phyloP scores from a whole-genome alignment of 441 rosid species.

The Bocquillonia castaneifolia region DNA sequence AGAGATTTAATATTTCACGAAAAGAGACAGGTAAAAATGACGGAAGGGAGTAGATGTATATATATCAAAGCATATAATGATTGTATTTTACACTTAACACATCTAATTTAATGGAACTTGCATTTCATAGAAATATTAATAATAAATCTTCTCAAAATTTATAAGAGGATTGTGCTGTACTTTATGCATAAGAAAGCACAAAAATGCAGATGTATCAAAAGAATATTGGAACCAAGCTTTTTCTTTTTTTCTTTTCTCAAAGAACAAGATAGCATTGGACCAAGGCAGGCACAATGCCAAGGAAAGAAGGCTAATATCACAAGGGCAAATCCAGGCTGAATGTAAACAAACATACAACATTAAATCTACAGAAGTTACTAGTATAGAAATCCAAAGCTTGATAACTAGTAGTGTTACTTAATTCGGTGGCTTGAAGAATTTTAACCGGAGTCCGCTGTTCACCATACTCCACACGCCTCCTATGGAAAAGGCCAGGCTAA shows the following conservation, averaged over 20 bases:
- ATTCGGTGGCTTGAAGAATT: slow-evolving; percentile 71
- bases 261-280: background rate
- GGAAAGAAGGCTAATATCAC: background rate
- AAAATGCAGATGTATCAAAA: background rate
- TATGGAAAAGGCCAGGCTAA: slow-evolving; percentile 80
- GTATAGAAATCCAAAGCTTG: background rate
- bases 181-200: background rate
- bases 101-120: background rate
- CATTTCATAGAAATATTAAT: background rate
- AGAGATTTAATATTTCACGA: too few species aligned
- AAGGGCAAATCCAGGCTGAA: background rate
- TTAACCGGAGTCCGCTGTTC: slow-evolving; percentile 70
- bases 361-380: background rate
- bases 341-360: slow-evolving; percentile 11
- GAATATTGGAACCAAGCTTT: too few species aligned
- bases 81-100: too few species aligned
- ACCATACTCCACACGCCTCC: slow-evolving; percentile 93
- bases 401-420: background rate
- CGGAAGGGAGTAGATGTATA: too few species aligned
- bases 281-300: background rate
- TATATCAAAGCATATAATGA: too few species aligned
- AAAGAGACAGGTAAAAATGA: too few species aligned
- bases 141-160: too few species aligned
- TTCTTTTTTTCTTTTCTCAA: background rate
- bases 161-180: background rate